Percentiles rank a stretch among this genome's conserved stretches.
Conservation (phyloP, 2,329 filamentous ascomycete genomes). For the Penicillium sp. region DNA sequence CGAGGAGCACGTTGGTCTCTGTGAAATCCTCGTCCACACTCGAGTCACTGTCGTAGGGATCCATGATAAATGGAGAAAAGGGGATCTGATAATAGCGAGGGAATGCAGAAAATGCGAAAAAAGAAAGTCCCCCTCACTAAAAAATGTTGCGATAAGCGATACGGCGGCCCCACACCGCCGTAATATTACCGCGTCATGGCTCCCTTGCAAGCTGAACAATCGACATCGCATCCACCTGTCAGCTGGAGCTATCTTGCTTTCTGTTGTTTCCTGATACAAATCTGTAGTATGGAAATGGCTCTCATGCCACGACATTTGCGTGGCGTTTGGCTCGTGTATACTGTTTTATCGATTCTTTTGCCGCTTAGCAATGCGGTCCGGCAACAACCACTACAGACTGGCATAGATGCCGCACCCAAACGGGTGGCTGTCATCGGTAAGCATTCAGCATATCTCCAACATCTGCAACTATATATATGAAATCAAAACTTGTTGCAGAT, state of each 20-base stretch:
- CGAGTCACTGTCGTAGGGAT: slow-evolving; percentile 84
- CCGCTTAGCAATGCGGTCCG: slow-evolving; percentile 23
- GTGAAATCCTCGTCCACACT: slow-evolving; percentile 59
- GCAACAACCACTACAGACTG: slow-evolving; percentile 20
- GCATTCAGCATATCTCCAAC: slow-evolving; percentile 1
- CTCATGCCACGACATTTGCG: not conserved
- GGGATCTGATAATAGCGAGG: slow-evolving; percentile 6
- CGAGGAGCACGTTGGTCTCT: slow-evolving; percentile 80
- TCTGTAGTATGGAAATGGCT: not conserved
- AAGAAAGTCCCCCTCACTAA: slow-evolving; percentile 19
- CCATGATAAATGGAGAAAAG: slow-evolving; percentile 52
- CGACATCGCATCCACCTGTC: not conserved
- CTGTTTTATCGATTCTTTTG: slow-evolving; percentile 15
- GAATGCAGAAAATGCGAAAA: slow-evolving; percentile 6
- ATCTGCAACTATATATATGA: not conserved
- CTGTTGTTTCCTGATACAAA: not conserved
- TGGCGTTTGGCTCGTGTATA: slow-evolving; percentile 14
- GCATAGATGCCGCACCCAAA: slow-evolving; percentile 24
- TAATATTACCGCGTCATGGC: slow-evolving; percentile 12
- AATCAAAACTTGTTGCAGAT: not conserved
- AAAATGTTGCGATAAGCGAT: slow-evolving; percentile 30
- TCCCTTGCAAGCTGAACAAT: slow-evolving; percentile 6
- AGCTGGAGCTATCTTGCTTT: not conserved
- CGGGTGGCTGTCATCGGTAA: slow-evolving; percentile 41
- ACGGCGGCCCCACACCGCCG: slow-evolving; percentile 15